These are phyloP conservation scores for Colletotrichum gloeosporioides DNA, from an alignment of 2,329 filamentous ascomycete genomes.

Conservation along the genomic window DNA sequence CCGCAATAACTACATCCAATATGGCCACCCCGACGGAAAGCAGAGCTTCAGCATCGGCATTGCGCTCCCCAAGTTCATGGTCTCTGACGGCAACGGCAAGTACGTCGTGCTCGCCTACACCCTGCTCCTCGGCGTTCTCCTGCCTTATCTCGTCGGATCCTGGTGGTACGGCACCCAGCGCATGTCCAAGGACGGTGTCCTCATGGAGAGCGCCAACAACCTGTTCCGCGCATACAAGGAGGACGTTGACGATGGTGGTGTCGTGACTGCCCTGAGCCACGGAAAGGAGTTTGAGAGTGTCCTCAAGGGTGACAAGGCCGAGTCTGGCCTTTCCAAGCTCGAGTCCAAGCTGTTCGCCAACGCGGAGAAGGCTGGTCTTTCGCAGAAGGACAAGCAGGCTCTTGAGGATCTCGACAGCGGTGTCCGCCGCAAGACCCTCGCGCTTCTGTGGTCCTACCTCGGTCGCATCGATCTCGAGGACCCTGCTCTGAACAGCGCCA, in stretches of 20 bases:
- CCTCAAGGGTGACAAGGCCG: constrained; percentile 78
- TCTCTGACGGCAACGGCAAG: constrained; percentile 93
- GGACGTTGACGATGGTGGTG: constrained; percentile 77
- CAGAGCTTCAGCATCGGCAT: constrained; percentile 98
- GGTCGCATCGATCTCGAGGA: constrained; percentile 87
- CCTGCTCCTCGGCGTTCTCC: constrained; percentile 81
- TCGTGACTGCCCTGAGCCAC: constrained; percentile 81
- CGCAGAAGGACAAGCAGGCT: constrained; percentile 75
- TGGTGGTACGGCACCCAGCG: constrained; percentile 99
- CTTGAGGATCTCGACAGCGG: constrained; percentile 83
- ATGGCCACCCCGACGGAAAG: constrained; percentile 96
- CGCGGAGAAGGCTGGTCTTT: constrained; percentile 63
- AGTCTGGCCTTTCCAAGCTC: constrained; percentile 80
- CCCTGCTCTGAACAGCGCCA: constrained; percentile 77
- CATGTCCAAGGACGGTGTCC: constrained; percentile 90
- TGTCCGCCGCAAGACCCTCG: constrained; percentile 82
- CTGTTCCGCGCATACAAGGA: constrained; percentile 94
- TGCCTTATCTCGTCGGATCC: constrained; percentile 91
- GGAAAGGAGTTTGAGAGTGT: constrained; percentile 85
- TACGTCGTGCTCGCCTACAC: constrained; percentile 93
- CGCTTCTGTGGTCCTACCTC: constrained; percentile 93
- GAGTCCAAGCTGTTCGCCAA: constrained; percentile 76
- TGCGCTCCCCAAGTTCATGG: constrained; percentile 89
- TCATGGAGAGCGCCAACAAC: constrained; percentile 92
- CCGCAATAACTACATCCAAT: constrained; percentile 95